phyloP scores from a whole-genome alignment of 208 protist species.

The Trichomonas vaginalis region DNA sequence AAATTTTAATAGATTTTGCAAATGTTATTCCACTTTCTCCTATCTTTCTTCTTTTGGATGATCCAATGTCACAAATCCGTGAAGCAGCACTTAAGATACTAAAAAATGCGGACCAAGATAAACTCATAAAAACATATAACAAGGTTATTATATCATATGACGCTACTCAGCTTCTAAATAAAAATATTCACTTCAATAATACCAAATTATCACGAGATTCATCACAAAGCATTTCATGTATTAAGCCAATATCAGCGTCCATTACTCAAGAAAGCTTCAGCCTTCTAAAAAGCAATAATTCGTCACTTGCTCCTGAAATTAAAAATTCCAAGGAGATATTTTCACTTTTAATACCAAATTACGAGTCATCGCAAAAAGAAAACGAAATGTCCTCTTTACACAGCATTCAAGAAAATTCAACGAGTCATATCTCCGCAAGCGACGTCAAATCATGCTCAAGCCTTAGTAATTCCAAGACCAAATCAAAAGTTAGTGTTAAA shows the following conservation, averaged over 20 bases:
- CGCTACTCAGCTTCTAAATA: not conserved
- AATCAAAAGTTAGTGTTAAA: not conserved
- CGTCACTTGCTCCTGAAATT: not conserved
- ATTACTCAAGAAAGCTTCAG: not conserved
- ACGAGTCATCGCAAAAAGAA: no score
- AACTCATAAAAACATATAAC: not conserved
- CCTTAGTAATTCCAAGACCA: no score
- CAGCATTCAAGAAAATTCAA: no score
- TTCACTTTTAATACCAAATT: no score
- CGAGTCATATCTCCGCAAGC: no score
- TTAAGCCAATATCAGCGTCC: not conserved
- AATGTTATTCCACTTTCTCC: not conserved
- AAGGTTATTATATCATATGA: not conserved
- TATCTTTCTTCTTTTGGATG: not conserved
- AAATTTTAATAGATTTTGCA: not conserved
- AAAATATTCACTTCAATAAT: not conserved
- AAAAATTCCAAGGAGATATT: no score
- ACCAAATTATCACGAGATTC: not conserved
- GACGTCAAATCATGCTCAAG: no score
- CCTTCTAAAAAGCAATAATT: not conserved
- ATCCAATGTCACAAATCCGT: not conserved
- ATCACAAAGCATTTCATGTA: not conserved
- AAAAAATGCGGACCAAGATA: not conserved
- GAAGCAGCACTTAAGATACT: not conserved
- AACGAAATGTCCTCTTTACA: no score